Conservation (phyloP, 2,329 filamentous ascomycete genomes). For the Exophiala sp. region DNA sequence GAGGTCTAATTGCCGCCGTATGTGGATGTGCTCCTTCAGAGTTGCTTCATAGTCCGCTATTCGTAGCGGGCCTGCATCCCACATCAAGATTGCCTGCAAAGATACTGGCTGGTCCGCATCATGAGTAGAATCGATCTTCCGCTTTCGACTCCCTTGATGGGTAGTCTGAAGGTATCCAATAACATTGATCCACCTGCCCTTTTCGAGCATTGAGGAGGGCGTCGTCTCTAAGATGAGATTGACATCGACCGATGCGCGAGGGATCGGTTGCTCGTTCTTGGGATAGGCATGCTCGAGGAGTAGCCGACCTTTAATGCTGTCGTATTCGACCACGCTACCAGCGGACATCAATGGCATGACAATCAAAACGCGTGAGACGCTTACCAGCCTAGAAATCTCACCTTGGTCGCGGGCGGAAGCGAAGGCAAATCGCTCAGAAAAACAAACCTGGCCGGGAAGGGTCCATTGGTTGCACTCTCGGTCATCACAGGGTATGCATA, state of each 20-base stretch:
- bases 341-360: conserved; percentile 9
- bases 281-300: conserved; percentile 64
- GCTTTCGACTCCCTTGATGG: conserved; percentile 29
- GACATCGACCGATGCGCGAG: conserved; percentile 61
- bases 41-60: conserved; percentile 64
- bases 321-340: conserved; percentile 54
- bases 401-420: conserved; percentile 61
- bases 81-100: conserved; percentile 73
- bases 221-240: conserved; percentile 63
- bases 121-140: conserved; percentile 9
- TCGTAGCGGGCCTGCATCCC: conserved; percentile 68
- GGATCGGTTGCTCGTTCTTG: conserved; percentile 31
- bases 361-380: conserved; percentile 31
- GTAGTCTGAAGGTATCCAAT: conserved; percentile 62
- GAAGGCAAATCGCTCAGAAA: conserved; percentile 57
- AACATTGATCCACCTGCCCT: conserved; percentile 81
- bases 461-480: conserved; percentile 8
- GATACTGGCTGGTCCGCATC: conserved; percentile 34
- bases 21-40: conserved; percentile 36
- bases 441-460: conserved; percentile 55
- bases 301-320: conserved; percentile 54
- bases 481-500: no score
- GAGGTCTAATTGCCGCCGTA: conserved; percentile 7
- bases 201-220: conserved; percentile 55
- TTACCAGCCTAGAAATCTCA: conserved; percentile 89